Conservation (phyloP, 2,329 filamentous ascomycete species). For the Hypocreales sp. region DNA sequence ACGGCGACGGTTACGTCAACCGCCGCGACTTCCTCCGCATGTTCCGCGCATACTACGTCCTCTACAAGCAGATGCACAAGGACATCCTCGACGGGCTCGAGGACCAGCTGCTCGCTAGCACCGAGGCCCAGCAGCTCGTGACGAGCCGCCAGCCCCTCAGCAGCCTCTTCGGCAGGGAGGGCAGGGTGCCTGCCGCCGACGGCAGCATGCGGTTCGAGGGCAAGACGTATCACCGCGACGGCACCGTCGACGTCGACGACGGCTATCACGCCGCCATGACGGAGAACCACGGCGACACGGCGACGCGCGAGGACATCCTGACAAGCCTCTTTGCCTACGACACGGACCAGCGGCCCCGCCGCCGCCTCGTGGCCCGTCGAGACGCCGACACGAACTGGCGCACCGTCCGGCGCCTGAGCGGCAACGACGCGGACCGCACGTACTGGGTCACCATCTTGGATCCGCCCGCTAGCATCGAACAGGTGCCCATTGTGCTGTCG, state of each 20-base stretch:
- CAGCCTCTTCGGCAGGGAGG: constrained; percentile 57
- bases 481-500: constrained; percentile 23
- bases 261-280: constrained; percentile 40
- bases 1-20: constrained; percentile 72
- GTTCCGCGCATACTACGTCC: constrained; percentile 81
- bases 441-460: constrained; percentile 29
- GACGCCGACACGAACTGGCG: constrained; percentile 20
- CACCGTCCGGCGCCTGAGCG: constrained; percentile 14
- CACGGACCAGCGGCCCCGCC: constrained; percentile 12
- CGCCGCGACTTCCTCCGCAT: constrained; percentile 80
- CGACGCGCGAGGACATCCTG: constrained; percentile 45
- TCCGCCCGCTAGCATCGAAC: constrained; percentile 26
- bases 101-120: constrained; percentile 61
- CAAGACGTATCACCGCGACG: constrained; percentile 46
- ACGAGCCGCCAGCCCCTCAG: constrained; percentile 62
- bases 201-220: constrained; percentile 42
- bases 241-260: constrained; percentile 48
- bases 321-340: constrained; percentile 31
- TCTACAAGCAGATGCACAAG: constrained; percentile 77
- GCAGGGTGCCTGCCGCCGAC: constrained; percentile 49
- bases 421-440: constrained; percentile 17
- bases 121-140: constrained; percentile 62
- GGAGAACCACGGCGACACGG: constrained; percentile 43
- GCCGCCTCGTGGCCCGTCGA: constrained; percentile 12
- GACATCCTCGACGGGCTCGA: constrained; percentile 69